Evolutionary conservation across 495 filamentous ascomycete genomes (phyloP).

Genomic region (Aspergillus bridgeri): DNA sequence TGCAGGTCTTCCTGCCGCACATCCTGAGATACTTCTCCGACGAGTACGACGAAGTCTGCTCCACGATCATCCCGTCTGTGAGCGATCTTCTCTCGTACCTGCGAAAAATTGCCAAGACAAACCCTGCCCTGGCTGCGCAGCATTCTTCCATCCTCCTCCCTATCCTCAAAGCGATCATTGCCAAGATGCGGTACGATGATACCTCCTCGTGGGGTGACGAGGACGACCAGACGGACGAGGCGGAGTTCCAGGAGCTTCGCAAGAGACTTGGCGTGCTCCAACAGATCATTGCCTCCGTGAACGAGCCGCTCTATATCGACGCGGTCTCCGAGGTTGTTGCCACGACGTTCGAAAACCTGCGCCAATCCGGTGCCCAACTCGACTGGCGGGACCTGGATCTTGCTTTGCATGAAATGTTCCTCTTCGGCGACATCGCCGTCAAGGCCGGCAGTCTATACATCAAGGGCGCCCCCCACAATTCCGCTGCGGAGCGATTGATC

Average conservation of each 20-base stretch:
- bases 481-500: conserved; percentile 71
- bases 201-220: conserved; percentile 92
- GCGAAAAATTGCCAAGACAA: conserved; percentile 66
- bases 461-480: conserved; percentile 73
- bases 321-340: conserved; percentile 79
- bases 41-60: conserved; percentile 96
- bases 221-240: conserved; percentile 92
- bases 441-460: conserved; percentile 76
- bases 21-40: conserved; percentile 92
- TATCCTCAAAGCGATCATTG: conserved; percentile 84
- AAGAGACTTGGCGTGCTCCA: conserved; percentile 85
- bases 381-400: conserved; percentile 96
- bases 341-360: conserved; percentile 73
- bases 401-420: conserved; percentile 91
- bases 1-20: conserved; percentile 78
- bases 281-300: conserved; percentile 80
- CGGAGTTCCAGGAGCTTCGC: conserved; percentile 94
- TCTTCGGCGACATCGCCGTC: conserved; percentile 91
- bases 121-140: conserved; percentile 56
- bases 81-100: conserved; percentile 86
- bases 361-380: conserved; percentile 64
- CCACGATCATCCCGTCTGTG: conserved; percentile 85
- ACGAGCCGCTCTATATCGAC: conserved; percentile 80
- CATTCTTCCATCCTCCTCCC: conserved; percentile 77
- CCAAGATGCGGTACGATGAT: conserved; percentile 96